Evolutionary conservation across 2,329 filamentous ascomycete species (phyloP), one percentile per base, ranked within the genome.

Genomic region (Botrytis aclada): DNA sequence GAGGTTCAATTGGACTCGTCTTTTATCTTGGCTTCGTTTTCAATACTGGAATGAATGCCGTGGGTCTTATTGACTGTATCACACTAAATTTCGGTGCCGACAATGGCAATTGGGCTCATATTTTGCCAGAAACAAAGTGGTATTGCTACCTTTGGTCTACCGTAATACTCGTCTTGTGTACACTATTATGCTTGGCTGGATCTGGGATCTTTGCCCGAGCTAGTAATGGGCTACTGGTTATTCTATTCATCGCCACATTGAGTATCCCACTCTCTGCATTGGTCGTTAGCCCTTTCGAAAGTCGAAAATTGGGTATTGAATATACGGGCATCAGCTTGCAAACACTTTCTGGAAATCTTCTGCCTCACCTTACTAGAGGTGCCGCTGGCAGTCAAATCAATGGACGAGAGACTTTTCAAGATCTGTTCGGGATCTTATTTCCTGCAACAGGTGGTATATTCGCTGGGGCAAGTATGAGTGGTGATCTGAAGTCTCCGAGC

Each of bases 11-110:
- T 75, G 94, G 94, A 2, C 87, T 97, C 37, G 88, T 97, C 20
- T 97, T 97, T 82, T 97, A 96, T 80, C 85, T 97, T n/a, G 93
- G 94, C n/a, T 93, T 93, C 76, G 91, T 93, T 3, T 89, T 97
- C 79, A 97, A 95, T 80, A 94, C 93, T 1, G 92, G 92, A 54
- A 88, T 97, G 86, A 97, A 97, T 79, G 89, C 95, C 37, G 93
- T 97, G 61, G 94, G 93, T 84, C 85, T 97, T 63, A 88, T 97
- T 75, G 92, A 96, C 82, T 97, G 93, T 78, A 86, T 97, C 72
- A 89, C 89, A 70, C 87, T 95, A 75, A 95, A 94, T 77, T 88
- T 95, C 78, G 92, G 91, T 2, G 80, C 84, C 5, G 77, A 81
- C 29, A 84, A 84, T 67, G 89, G 89, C 25, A 86, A 85, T 65